These are phyloP conservation scores for Protomyces inouyei DNA, from an alignment of 1,139 yeast genomes.

Conservation along the genomic window DNA sequence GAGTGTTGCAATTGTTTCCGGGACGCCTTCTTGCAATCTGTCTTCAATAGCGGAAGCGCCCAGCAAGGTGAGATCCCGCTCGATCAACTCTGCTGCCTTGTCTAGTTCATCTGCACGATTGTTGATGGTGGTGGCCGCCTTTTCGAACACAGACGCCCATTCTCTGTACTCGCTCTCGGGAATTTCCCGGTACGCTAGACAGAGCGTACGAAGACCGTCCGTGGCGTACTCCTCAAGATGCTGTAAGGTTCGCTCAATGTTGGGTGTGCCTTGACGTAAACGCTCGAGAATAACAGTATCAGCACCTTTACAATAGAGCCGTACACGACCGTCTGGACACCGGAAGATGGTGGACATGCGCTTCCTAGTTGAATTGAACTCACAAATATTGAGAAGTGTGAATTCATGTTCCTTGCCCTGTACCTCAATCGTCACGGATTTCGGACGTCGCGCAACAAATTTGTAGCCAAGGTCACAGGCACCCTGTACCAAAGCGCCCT, in stretches of 20 bases:
- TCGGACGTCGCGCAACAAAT: slow-evolving; percentile 81
- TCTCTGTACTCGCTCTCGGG: slow-evolving; percentile 68
- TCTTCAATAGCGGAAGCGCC: slow-evolving; percentile 99
- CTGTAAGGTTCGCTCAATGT: slow-evolving; percentile 71
- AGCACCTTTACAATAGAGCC: slow-evolving; percentile 94
- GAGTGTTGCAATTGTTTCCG: slow-evolving; percentile 89
- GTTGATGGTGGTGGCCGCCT: slow-evolving; percentile 76
- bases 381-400: slow-evolving; percentile 84
- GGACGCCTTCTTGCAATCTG: slow-evolving; percentile 95
- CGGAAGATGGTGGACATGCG: slow-evolving; percentile 95
- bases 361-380: slow-evolving; percentile 93
- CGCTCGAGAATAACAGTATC: slow-evolving; percentile 93
- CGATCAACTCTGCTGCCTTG: slow-evolving; percentile 79
- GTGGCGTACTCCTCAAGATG: slow-evolving; percentile 96
- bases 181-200: slow-evolving; percentile 80
- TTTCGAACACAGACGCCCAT: slow-evolving; percentile 60
- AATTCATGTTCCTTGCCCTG: slow-evolving; percentile 52
- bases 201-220: slow-evolving; percentile 89
- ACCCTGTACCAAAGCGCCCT: slow-evolving; percentile 96
- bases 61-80: slow-evolving; percentile 65
- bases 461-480: slow-evolving; percentile 85
- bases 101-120: slow-evolving; percentile 73
- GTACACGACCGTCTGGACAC: slow-evolving; percentile 88
- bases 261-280: slow-evolving; percentile 68
- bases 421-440: slow-evolving; percentile 63